A percentile compares a stretch with the other conserved stretches of the same genome.
Conservation (phyloP, 805 yeast species). For the Sungouiozyma intestinalis region DNA sequence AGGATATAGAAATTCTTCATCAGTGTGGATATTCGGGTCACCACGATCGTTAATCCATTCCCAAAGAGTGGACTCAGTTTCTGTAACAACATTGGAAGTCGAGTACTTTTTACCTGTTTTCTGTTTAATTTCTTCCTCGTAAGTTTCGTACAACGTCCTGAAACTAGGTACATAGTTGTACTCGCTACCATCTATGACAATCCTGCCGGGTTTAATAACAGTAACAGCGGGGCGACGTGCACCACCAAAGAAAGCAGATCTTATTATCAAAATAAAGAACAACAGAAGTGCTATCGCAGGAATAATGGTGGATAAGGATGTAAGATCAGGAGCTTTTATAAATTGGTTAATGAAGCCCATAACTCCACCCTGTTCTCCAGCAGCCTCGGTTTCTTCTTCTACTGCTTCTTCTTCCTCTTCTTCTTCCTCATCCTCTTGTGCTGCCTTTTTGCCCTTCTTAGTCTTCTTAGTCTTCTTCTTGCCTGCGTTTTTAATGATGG, state of each 20-base stretch:
- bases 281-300: slow-evolving; percentile 4
- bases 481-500: slow-evolving; percentile 20
- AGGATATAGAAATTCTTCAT: slow-evolving; percentile 3
- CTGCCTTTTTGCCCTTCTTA: slow-evolving; percentile 5
- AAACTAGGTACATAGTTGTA: slow-evolving; percentile 35
- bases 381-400: background rate
- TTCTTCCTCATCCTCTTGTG: slow-evolving; percentile 3
- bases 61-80: slow-evolving; percentile 58
- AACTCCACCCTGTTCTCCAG: background rate
- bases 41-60: slow-evolving; percentile 52
- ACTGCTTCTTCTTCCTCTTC: slow-evolving; percentile 1
- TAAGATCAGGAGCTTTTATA: slow-evolving; percentile 10
- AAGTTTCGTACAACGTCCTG: slow-evolving; percentile 26
- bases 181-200: slow-evolving; percentile 28
- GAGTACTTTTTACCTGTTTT: slow-evolving; percentile 6
- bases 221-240: slow-evolving; percentile 3
- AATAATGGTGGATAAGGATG: slow-evolving; percentile 11
- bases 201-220: slow-evolving; percentile 18
- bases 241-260: background rate
- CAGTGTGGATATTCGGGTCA: slow-evolving; percentile 5
- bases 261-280: background rate
- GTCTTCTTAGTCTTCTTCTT: slow-evolving; percentile 10
- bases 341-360: background rate
- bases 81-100: slow-evolving; percentile 23
- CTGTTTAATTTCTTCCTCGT: slow-evolving; percentile 18